Base-by-base conservation (phyloP, 352 stramenopile species). In the Blastocystis sp. region DNA sequence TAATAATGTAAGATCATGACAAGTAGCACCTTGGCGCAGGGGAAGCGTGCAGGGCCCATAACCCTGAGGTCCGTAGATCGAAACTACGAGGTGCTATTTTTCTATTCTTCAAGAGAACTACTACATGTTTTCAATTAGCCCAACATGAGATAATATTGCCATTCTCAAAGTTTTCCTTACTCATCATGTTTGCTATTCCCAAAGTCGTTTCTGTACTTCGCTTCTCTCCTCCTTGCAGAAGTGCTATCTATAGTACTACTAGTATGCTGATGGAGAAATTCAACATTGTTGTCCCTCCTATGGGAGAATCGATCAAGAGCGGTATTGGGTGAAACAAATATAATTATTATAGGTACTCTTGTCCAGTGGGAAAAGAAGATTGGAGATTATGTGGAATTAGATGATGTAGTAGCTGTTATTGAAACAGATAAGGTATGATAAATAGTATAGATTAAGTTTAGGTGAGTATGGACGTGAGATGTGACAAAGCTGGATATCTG, bases 71-170 rank as follows among this genome's bases (percentile, higher is more conserved):
- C 76, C 76, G 76, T 87, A 73, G 76, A 87, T 87, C 76, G 76
- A 87, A 87, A 87, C 76, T 73, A 87, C 41, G 76, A 87, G 76
- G 76, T 87, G 76, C 76, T 87, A 87, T 63, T 80, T 47, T 80
- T 64, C 26, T 54, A 4, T 75, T 59, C 20, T 59, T 59, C 50
- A 13, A 59, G 13, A n/a, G 11, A 59, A n/a, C 20, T 59, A n/a
- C 20, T 59, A 59, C 1, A 13, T n/a, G 11, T 3, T n/a, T 59
- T 59, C 20, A n/a, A n/a, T 13, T n/a, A 3, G 13, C 11, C 50
- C 3, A n/a, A 2, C 13, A 59, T 59, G 13, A 13, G 3, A 59
- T 59, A 59, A 59, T 59, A 59, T 13, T n/a, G 50, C 20, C 50
- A 59, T n/a, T 3, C 50, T n/a, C 20, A 59, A 68, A 15, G 11